Evolutionary conservation across 192 early-diverging fungal species (phyloP).

Genomic region (Coemansia sp.): DNA sequence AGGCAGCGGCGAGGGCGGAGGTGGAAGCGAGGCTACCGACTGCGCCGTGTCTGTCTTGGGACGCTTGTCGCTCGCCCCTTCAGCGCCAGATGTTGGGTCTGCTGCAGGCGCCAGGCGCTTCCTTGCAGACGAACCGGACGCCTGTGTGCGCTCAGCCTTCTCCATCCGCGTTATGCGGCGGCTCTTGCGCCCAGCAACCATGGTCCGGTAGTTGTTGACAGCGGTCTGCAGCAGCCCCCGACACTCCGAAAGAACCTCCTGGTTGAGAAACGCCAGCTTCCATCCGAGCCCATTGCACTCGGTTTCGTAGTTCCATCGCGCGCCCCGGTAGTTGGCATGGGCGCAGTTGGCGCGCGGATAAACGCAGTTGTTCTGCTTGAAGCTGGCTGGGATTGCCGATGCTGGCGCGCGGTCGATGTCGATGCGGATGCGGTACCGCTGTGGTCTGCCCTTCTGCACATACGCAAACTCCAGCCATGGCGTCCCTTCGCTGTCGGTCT

Average conservation of each 20-base stretch:
- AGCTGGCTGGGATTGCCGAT: conserved; percentile 55
- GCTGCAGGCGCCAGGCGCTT: conserved; percentile 17
- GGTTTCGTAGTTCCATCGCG: conserved; percentile 82
- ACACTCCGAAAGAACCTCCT: conserved; percentile 60
- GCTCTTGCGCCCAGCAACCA: conserved; percentile 67
- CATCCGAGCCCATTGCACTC: conserved; percentile 85
- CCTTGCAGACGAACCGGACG: neutral
- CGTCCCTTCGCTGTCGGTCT: conserved; percentile 23
- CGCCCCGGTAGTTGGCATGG: conserved; percentile 67
- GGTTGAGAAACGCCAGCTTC: conserved; percentile 80
- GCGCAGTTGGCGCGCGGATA: conserved; percentile 78
- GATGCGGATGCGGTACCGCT: conserved; percentile 66
- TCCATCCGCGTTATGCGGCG: conserved; percentile 74
- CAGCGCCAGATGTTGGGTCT: neutral
- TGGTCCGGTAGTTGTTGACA: conserved; percentile 77
- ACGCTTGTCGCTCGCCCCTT: conserved; percentile 10
- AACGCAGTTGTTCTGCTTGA: conserved; percentile 76
- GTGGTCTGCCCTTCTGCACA: conserved; percentile 61
- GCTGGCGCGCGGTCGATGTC: conserved; percentile 64
- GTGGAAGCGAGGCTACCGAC: neutral
- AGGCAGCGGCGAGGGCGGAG: conserved; percentile 2
- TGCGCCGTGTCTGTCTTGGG: conserved; percentile 1
- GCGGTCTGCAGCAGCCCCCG: conserved; percentile 82
- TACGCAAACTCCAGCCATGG: conserved; percentile 50
- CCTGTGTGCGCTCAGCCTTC: conserved; percentile 51